These are phyloP conservation scores for Adenanthera pavonina DNA, from an alignment of 306 rosid genomes.

Conservation along the genomic window DNA sequence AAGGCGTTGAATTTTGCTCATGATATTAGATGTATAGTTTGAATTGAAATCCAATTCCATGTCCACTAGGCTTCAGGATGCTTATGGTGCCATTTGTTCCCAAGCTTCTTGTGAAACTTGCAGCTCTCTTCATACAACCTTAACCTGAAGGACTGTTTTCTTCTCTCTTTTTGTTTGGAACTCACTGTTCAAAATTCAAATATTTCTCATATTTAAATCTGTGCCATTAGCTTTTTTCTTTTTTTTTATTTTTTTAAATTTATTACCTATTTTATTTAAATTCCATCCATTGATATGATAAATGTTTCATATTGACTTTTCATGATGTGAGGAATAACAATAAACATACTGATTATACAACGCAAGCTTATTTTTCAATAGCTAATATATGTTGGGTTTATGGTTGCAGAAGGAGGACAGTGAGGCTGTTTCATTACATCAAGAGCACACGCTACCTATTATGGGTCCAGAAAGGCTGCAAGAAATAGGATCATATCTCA, in stretches of 20 bases:
- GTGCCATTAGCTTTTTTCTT: neutral
- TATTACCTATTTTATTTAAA: neutral
- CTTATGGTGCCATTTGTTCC: slow-evolving; percentile 1
- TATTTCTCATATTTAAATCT: neutral
- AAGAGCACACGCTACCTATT: slow-evolving; percentile 93
- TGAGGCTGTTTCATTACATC: slow-evolving; percentile 81
- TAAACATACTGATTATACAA: neutral
- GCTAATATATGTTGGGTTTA: slow-evolving; percentile 28
- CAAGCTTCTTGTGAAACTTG: slow-evolving; percentile 18
- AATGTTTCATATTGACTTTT: slow-evolving; percentile 16
- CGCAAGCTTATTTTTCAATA: slow-evolving; percentile 14
- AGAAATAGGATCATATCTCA: slow-evolving; percentile 86
- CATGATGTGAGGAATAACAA: slow-evolving; percentile 4
- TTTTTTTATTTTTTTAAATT: neutral
- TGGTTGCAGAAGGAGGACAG: slow-evolving; percentile 73
- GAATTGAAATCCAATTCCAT: slow-evolving; percentile 30
- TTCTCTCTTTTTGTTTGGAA: neutral
- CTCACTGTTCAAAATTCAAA: neutral
- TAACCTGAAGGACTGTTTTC: neutral
- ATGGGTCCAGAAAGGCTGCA: slow-evolving; percentile 99
- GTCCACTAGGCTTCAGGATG: slow-evolving; percentile 7
- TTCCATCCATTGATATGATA: slow-evolving; percentile 8
- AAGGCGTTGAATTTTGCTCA: slow-evolving; percentile 26
- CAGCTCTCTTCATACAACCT: neutral
- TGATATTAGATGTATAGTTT: neutral